phyloP scores from a whole-genome alignment of 768 basidiomycete genomes.

The Mycena epipterygia region DNA sequence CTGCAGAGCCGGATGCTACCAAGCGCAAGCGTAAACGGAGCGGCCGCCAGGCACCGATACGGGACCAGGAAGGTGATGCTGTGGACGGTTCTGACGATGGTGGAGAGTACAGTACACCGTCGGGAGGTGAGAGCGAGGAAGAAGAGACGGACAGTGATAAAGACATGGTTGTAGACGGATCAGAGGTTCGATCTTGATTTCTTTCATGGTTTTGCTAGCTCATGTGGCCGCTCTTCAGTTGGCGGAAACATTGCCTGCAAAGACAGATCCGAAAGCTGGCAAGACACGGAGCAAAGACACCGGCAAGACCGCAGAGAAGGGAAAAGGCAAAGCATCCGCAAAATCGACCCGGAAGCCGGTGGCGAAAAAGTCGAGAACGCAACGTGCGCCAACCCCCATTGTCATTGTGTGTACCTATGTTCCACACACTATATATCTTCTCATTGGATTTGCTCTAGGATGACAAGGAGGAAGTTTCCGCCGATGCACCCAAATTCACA shows the following conservation, averaged over 20 bases:
- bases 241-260: neutral
- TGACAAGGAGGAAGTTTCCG: neutral
- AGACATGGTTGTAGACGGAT: neutral
- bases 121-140: neutral
- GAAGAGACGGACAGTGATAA: neutral
- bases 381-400: neutral
- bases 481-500: neutral
- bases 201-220: neutral
- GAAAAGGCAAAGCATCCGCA: neutral
- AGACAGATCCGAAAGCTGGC: constrained; percentile 10
- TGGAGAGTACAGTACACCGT: neutral
- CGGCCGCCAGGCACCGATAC: neutral
- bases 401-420: neutral
- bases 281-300: neutral
- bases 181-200: neutral
- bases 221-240: neutral
- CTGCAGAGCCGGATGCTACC: neutral
- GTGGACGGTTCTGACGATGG: neutral
- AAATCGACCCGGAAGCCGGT: neutral
- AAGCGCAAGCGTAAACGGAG: neutral
- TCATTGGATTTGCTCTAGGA: neutral
- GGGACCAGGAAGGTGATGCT: neutral
- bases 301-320: neutral
- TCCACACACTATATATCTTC: neutral
- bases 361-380: neutral